Percentiles rank a stretch among this genome's conserved stretches.
phyloP scores from a whole-genome alignment of 805 yeast species.

The Phaffomyces opuntiae region DNA sequence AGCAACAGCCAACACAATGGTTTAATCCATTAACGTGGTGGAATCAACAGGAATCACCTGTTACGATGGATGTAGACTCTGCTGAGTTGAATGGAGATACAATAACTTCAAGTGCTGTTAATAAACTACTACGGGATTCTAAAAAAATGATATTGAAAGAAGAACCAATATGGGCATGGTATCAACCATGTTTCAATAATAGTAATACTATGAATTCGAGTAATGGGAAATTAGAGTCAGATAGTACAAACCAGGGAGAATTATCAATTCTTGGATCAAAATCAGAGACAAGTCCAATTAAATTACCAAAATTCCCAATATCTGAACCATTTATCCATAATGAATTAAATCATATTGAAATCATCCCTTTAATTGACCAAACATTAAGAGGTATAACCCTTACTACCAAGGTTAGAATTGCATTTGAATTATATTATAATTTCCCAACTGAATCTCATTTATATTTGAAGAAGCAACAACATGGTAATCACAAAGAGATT shows the following conservation, averaged over 20 bases:
- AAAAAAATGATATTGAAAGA: constrained; percentile 12
- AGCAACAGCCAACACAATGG: neutral
- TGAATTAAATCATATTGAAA: neutral
- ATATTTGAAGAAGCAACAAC: constrained; percentile 22
- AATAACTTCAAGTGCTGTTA: constrained; percentile 1
- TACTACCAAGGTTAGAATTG: constrained; percentile 28
- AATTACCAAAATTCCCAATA: constrained; percentile 15
- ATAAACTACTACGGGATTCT: constrained; percentile 13
- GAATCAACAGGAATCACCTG: neutral
- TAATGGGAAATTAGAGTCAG: no score
- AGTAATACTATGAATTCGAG: neutral
- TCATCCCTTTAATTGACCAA: neutral
- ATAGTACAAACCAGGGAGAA: constrained; percentile 11
- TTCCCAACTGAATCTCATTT: constrained; percentile 30
- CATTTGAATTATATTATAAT: constrained; percentile 31
- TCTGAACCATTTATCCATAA: neutral
- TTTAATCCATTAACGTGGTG: constrained; percentile 1
- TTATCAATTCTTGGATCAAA: constrained; percentile 16
- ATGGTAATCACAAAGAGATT: neutral
- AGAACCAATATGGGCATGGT: constrained; percentile 23
- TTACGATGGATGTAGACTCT: neutral
- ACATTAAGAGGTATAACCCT: constrained; percentile 26
- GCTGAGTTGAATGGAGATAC: neutral
- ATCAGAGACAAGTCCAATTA: constrained; percentile 17
- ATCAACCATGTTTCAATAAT: constrained; percentile 5